A percentile compares a stretch with the other conserved stretches of the same genome.
Conservation (phyloP, 306 rosid genomes). For the Rosa chinensis region DNA sequence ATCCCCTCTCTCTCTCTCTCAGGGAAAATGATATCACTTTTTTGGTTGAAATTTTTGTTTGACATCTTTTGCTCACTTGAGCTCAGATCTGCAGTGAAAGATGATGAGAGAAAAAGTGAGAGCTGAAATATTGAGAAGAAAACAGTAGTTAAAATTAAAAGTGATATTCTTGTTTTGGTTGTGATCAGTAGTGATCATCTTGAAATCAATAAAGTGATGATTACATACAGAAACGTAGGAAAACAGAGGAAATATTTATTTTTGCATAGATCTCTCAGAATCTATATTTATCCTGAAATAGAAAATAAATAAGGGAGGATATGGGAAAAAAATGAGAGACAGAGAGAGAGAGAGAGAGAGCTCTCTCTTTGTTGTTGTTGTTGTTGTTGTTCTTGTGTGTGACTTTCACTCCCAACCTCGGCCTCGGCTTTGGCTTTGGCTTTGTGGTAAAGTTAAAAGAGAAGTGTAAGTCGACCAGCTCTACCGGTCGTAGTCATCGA, state of each 20-base stretch:
- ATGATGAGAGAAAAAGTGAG: neutral
- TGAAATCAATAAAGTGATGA: constrained; percentile 44
- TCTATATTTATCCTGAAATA: constrained; percentile 30
- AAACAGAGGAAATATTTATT: neutral
- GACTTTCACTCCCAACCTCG: no score
- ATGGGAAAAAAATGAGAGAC: neutral
- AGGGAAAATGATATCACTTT: neutral
- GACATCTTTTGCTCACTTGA: constrained; percentile 11
- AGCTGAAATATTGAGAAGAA: constrained; percentile 10
- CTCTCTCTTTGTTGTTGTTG: neutral
- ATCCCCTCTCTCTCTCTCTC: neutral
- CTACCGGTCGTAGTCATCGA: neutral
- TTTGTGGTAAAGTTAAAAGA: neutral
- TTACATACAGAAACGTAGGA: constrained; percentile 6
- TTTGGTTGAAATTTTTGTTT: neutral
- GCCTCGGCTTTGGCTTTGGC: no score
- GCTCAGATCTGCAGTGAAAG: constrained; percentile 37
- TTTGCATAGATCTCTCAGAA: constrained; percentile 44
- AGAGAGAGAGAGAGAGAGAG: constrained; percentile 13
- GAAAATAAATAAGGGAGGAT: neutral
- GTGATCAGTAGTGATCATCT: constrained; percentile 16
- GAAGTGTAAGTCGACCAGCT: neutral
- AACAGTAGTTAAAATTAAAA: neutral
- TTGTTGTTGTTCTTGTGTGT: no score
- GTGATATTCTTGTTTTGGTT: neutral